phyloP scores from a whole-genome alignment of 179 eudicot species.

The Heliamphora pulchella region DNA sequence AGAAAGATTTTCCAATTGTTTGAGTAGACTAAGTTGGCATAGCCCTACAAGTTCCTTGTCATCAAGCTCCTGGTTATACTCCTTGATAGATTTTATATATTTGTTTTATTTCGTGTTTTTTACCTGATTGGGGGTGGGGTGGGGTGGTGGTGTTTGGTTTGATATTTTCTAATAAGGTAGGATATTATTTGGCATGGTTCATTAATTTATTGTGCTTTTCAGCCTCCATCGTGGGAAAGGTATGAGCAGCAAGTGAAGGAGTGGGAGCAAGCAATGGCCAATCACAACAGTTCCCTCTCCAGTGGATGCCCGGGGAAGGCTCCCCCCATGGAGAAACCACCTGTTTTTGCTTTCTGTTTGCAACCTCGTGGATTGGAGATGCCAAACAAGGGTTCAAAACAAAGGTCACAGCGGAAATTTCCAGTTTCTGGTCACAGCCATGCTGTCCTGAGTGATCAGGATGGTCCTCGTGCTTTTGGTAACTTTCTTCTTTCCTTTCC shows the following conservation, averaged over 20 bases:
- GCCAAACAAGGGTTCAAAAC: constrained; percentile 73
- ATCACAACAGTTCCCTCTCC: constrained; percentile 29
- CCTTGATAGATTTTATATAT: too few relatives aligned
- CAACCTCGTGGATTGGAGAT: constrained; percentile 88
- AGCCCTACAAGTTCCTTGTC: too few relatives aligned
- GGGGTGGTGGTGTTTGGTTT: too few relatives aligned
- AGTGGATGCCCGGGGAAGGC: constrained; percentile 47
- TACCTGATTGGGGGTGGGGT: too few relatives aligned
- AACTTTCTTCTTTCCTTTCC: constrained; percentile 12
- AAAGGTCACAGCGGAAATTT: constrained; percentile 68
- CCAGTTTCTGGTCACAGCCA: constrained; percentile 44
- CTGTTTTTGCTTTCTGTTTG: constrained; percentile 85
- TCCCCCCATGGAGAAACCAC: constrained; percentile 62
- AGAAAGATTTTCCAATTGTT: too few relatives aligned
- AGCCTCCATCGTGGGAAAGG: constrained; percentile 91
- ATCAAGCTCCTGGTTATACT: too few relatives aligned
- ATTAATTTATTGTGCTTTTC: constrained; percentile 22
- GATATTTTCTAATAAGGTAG: too few relatives aligned
- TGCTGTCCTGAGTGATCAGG: constrained; percentile 41
- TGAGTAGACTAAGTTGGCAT: too few relatives aligned
- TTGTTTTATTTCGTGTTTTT: too few relatives aligned
- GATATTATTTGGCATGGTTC: not conserved
- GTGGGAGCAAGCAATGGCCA: constrained; percentile 62
- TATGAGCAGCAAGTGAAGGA: constrained; percentile 74
- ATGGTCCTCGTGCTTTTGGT: constrained; percentile 50